A percentile compares a stretch with the other conserved stretches of the same genome.
phyloP scores from a whole-genome alignment of 2,329 filamentous ascomycete species.

The Botrytis byssoidea region DNA sequence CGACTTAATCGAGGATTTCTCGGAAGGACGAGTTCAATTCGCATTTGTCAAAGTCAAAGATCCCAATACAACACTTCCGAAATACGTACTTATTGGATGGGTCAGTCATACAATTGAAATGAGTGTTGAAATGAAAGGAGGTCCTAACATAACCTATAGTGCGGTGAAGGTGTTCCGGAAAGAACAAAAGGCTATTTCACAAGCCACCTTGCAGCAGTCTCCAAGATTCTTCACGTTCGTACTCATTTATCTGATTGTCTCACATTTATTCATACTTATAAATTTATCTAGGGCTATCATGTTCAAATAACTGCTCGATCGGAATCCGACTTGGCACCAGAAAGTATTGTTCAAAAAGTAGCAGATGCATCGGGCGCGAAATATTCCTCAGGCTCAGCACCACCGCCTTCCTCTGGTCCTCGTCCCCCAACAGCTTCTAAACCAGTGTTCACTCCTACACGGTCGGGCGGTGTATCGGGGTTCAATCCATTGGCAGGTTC shows the following conservation, averaged over 20 bases:
- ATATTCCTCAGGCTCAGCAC: constrained; percentile 71
- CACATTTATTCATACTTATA: constrained; percentile 19
- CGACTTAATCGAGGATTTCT: constrained; percentile 93
- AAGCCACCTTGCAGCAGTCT: constrained; percentile 84
- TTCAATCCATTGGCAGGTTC: constrained; percentile 70
- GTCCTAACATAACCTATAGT: constrained; percentile 50
- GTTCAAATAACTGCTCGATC: constrained; percentile 96
- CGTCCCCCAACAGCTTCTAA: constrained; percentile 76
- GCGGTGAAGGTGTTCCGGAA: constrained; percentile 96
- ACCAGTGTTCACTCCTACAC: constrained; percentile 83
- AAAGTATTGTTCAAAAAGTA: constrained; percentile 88
- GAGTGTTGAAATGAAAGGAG: not conserved
- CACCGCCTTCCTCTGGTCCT: constrained; percentile 46
- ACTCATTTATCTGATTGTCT: not conserved
- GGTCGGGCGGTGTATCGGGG: constrained; percentile 43
- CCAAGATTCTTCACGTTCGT: constrained; percentile 80
- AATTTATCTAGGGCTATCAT: constrained; percentile 70
- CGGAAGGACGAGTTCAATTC: constrained; percentile 93
- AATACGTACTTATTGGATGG: constrained; percentile 92
- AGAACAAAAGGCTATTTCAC: constrained; percentile 98
- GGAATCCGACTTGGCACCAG: constrained; percentile 82
- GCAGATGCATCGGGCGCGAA: constrained; percentile 92
- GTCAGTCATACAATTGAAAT: constrained; percentile 41
- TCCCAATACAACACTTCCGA: constrained; percentile 83
- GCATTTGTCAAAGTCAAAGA: constrained; percentile 96